Base-by-base conservation (phyloP, 495 filamentous ascomycete genomes). In the Staphylotrichum longicolle region DNA sequence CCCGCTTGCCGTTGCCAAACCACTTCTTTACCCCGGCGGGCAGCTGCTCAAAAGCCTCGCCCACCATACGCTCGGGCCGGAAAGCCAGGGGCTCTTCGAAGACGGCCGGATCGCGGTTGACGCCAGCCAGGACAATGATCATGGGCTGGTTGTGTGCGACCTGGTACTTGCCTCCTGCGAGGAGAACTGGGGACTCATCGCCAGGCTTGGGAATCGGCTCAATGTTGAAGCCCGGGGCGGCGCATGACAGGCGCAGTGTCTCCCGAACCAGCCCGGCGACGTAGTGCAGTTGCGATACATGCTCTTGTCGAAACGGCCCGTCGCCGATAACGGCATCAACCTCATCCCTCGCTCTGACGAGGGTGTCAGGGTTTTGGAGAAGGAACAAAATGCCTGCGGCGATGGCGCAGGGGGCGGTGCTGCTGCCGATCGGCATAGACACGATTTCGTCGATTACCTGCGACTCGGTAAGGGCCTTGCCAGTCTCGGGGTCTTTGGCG, bases 1-100 rank as follows among this genome's bases (percentile, higher is more conserved):
- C 83, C 50, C 87, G 67, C 75, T 83, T 83, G 12, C 87, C 88
- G 61, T 89, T 89, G 3, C 88, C 88, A 57, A 88, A 91, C 70
- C 77, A 80, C 72, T 87, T 88, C 84, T 86, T 88, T 5, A 83
- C 83, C 20, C 80, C 82, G 14, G 72, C 69, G 7, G 83, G 85
- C 54, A 87, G 64, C 33, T 74, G 77, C 33, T 85, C 78, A 62
- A 88, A 88, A 10, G 78, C 65, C 46, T 83, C 80, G 58, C 86
- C 85, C 35, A 86, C 70, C 86, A 89, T 88, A 8, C 87, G 74
- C 72, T 88, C 86, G 0, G 87, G 87, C 41, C 68, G 74, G 75
- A 88, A 90, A n/a, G 80, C 79, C 3, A 83, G 71, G 1, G 84
- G 85, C 51, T 87, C 82, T 0, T 83, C 74, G 30, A 87, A 91